Base-by-base conservation (phyloP, 1,139 yeast species). In the Pichia kudriavzevii region DNA sequence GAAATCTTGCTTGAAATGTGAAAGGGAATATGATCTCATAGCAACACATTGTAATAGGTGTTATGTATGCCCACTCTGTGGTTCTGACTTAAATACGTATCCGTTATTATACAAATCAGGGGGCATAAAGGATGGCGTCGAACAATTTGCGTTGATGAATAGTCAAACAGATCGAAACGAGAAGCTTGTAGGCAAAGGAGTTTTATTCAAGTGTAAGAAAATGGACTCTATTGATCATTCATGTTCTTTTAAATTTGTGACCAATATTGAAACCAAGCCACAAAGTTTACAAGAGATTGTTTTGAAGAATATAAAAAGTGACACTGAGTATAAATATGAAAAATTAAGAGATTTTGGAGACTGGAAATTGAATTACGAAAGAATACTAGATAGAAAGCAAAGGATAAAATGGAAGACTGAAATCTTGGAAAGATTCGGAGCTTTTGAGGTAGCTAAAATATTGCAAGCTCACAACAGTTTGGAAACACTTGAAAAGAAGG, bases 61-160 rank as follows among this genome's bases (percentile, higher is more conserved):
- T 29, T 56, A 52, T 37, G 35, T 26, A 7, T 57, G 61, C 38
- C 60, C 60, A 1, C 9, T 15, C 2, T 55, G 60, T 30, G 20
- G 24, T 5, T 21, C 28, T 2, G 36, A 36, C 26, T 32, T 53
- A 14, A 28, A 28, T 2, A 38, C 14, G 13, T 36, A 16, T 37
- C 46, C 26, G 7, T 29, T 36, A 4, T 29, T 24, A 4, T 36
- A 36, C 15, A 36, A 30, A 24, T 14, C 18, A 2, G 20, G 14
- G 6, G 26, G 26, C 4, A 15, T 7, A 11, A 23, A 13, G 10
- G 16, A 27, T 9, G 22, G 8, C 10, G 17, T 9, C 12, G 32
- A 22, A 5, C 14, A 34, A 11, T 29, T 32, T 24, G 39, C n/a
- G n/a, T n/a, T n/a, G n/a, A n/a, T n/a, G n/a, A n/a, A n/a, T n/a